phyloP scores from a whole-genome alignment of 768 basidiomycete species.

The Psilocybe cubensis region DNA sequence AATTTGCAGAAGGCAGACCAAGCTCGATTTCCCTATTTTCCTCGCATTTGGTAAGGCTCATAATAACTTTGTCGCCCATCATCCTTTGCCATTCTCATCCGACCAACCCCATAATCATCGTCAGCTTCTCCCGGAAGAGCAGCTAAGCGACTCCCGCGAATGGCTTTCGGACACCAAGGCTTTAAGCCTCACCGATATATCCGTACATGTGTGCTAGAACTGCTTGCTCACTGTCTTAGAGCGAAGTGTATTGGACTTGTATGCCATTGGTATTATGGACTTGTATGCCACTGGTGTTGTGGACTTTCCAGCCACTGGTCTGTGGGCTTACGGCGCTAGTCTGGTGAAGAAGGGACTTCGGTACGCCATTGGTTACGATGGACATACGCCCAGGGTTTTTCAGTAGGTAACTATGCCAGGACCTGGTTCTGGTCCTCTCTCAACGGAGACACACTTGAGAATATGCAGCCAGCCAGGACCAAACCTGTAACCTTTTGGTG shows the following conservation, averaged over 20 bases:
- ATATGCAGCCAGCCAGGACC: background rate
- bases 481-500: background rate
- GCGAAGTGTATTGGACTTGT: too few species aligned
- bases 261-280: too few species aligned
- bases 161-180: conserved; percentile 60
- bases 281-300: too few species aligned
- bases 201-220: too few species aligned
- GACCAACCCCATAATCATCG: background rate
- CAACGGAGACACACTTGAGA: too few species aligned
- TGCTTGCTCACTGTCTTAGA: too few species aligned
- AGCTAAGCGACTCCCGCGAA: conserved; percentile 55
- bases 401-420: background rate
- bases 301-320: too few species aligned
- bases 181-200: conserved; percentile 56
- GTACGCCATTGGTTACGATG: background rate
- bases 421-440: background rate
- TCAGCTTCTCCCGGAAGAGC: conserved; percentile 37
- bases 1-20: conserved; percentile 33
- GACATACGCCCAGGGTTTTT: too few species aligned
- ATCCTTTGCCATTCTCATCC: background rate
- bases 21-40: conserved; percentile 41
- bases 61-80: background rate
- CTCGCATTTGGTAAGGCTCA: conserved; percentile 48
- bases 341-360: too few species aligned
- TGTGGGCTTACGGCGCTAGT: too few species aligned